Evolutionary conservation across 768 basidiomycete genomes (phyloP), one percentile per base, ranked within the genome.

Genomic region (Panellus pusillus): DNA sequence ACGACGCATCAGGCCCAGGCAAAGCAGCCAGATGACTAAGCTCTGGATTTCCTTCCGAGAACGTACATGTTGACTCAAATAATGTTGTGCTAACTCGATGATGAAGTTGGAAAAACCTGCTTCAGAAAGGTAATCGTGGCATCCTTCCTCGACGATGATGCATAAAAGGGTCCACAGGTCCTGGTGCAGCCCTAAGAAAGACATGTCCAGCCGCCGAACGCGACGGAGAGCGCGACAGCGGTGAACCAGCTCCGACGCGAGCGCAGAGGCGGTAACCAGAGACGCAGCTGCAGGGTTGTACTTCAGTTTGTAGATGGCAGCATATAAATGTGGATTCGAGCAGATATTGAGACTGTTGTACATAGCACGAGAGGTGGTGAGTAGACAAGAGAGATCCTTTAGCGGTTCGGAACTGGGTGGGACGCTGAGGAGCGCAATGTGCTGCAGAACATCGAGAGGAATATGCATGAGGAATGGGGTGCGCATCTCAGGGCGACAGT

Each of bases 161-260:
- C 82, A 72, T 52, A 83, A 73, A 6, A 77, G 77, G 8, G 78
- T 78, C 77, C 82, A 84, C 19, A 87, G 62, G 63, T 84, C 84
- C 36, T 72, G 70, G 1, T 64, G 58, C 40, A 79, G 55, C 24
- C 63, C 55, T 27, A 50, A 58, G 4, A 47, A 38, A 2, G 72
- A 66, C 42, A 78, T 53, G 56, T 71, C 71, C 6, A 65, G 63
- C 28, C 63, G 68, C 19, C 75, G 70, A 47, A 79, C 76, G 53
- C 82, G 78, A 37, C 73, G 74, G 32, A 88, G 65, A 27, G 81
- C 69, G 42, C 66, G 68, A 58, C 71, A 76, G 28, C 86, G 74
- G 3, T 66, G 67, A 8, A 76, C 69, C 35, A 86, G 70, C 60
- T 86, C 82, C 17, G 60, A 54, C 20, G 82, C 76, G 6, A 83